Conservation (phyloP, 768 basidiomycete genomes). For the Agrocybe pediades region DNA sequence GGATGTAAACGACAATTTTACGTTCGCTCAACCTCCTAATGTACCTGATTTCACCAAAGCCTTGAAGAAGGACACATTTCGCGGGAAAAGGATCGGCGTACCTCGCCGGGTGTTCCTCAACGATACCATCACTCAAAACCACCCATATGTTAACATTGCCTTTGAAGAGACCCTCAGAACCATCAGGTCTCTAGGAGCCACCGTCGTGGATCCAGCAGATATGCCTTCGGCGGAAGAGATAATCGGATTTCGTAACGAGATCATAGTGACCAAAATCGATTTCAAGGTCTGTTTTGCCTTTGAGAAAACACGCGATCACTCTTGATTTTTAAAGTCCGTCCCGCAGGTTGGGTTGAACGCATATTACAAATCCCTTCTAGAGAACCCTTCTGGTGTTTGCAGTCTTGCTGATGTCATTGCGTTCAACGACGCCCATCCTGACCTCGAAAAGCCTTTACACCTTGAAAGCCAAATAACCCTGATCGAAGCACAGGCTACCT, state of each 20-base stretch:
- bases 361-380: slow-evolving; percentile 46
- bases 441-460: slow-evolving; percentile 45
- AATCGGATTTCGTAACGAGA: slow-evolving; percentile 50
- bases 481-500: slow-evolving; percentile 38
- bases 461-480: slow-evolving; percentile 43
- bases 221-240: slow-evolving; percentile 57
- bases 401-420: slow-evolving; percentile 57
- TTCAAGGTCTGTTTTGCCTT: slow-evolving; percentile 49
- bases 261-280: slow-evolving; percentile 51
- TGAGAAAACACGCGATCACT: background rate
- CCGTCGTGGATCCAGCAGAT: slow-evolving; percentile 64
- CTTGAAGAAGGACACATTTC: slow-evolving; percentile 46
- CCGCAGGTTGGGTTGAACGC: slow-evolving; percentile 52
- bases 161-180: slow-evolving; percentile 41
- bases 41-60: slow-evolving; percentile 62
- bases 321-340: background rate
- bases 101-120: slow-evolving; percentile 43
- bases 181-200: slow-evolving; percentile 43
- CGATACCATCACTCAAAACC: slow-evolving; percentile 30
- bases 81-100: slow-evolving; percentile 56
- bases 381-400: slow-evolving; percentile 58
- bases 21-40: slow-evolving; percentile 47
- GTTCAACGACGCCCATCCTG: slow-evolving; percentile 55
- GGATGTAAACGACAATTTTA: slow-evolving; percentile 57
- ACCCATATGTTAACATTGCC: slow-evolving; percentile 35